Evolutionary conservation across 164 flowering plant genomes (phyloP).

Genomic region (Chloranthus sessilifolius): DNA sequence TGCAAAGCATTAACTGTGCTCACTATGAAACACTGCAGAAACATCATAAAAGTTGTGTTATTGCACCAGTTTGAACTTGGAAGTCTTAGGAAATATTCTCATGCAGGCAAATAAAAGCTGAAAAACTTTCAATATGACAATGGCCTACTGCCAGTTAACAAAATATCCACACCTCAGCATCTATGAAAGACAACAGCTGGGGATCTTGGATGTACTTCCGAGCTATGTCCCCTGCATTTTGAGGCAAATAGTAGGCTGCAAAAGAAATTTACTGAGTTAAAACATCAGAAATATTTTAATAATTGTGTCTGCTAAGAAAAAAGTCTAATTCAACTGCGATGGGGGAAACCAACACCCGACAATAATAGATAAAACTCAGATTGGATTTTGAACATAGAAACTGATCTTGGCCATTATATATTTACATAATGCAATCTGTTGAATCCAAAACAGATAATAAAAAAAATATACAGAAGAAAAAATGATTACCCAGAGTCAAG

Average conservation of each 20-base stretch:
- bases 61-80: no score
- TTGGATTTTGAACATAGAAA: no score
- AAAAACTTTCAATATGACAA: neutral
- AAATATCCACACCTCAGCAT: constrained; percentile 67
- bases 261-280: constrained; percentile 3
- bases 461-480: neutral
- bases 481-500: constrained; percentile 74
- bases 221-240: constrained; percentile 94
- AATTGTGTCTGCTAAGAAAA: no score
- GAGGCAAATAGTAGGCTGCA: constrained; percentile 92
- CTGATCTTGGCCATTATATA: no score
- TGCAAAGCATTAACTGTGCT: constrained; percentile 91
- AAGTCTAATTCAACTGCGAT: no score
- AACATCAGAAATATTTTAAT: no score
- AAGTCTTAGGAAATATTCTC: neutral
- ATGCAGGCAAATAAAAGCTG: no score
- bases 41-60: constrained; percentile 4
- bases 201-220: constrained; percentile 85
- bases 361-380: no score
- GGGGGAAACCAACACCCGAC: no score
- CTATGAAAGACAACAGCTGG: constrained; percentile 77
- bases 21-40: constrained; percentile 90
- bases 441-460: no score
- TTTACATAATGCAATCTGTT: no score
- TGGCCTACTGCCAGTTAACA: neutral